These are phyloP conservation scores for Roridomyces roridus DNA, from an alignment of 768 basidiomycete genomes.

Conservation along the genomic window DNA sequence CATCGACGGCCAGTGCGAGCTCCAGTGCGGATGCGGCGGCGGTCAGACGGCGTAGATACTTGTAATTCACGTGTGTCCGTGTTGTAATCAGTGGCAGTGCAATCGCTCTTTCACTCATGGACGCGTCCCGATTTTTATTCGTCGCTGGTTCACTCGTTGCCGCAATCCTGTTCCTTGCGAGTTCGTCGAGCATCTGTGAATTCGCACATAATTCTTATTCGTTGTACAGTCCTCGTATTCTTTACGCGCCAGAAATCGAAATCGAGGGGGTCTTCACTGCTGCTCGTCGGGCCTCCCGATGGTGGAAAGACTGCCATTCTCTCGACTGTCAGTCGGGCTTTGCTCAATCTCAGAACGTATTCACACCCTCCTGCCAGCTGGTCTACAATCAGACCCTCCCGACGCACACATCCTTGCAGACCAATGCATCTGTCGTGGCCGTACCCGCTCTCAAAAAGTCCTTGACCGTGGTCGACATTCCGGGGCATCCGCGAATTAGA, in stretches of 20 bases:
- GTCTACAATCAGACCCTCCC: constrained; percentile 66
- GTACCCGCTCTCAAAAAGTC: constrained; percentile 49
- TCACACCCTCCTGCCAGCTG: constrained; percentile 49
- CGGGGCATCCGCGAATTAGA: constrained; percentile 84
- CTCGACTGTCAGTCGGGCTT: constrained; percentile 57
- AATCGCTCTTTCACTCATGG: too few relatives aligned
- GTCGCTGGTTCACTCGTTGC: constrained; percentile 48
- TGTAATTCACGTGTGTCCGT: too few relatives aligned
- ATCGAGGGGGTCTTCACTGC: constrained; percentile 62
- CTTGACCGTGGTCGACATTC: constrained; percentile 72
- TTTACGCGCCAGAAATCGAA: constrained; percentile 50
- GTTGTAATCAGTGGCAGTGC: too few relatives aligned
- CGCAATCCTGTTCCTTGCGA: constrained; percentile 48
- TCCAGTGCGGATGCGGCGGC: constrained; percentile 1
- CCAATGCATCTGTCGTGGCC: constrained; percentile 58
- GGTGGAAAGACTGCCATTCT: constrained; percentile 84
- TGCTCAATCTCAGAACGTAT: background rate
- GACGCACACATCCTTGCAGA: constrained; percentile 81
- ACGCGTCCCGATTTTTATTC: constrained; percentile 22
- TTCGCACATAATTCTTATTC: constrained; percentile 1
- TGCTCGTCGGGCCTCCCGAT: constrained; percentile 79
- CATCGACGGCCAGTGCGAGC: constrained; percentile 8
- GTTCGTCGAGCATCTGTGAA: constrained; percentile 39
- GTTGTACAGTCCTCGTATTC: constrained; percentile 47
- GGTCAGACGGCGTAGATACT: constrained; percentile 10